Base-by-base conservation (phyloP, 169 alveolate genomes). In the Babesia divergens region DNA sequence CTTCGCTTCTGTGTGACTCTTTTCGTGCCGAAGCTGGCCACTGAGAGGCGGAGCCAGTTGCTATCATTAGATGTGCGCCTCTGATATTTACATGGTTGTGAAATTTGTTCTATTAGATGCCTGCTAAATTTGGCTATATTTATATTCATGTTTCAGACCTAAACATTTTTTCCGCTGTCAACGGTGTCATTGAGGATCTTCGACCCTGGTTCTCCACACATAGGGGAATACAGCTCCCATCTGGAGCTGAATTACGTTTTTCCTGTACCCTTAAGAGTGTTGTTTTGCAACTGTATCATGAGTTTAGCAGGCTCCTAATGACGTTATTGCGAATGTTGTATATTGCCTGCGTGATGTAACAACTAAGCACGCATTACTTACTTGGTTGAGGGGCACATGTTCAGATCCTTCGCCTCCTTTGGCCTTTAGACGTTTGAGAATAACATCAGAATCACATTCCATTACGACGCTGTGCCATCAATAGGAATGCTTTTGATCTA, bases 241-340 rank as follows among this genome's bases (percentile, higher is more conserved):
- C n/a, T n/a, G n/a, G n/a, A n/a, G n/a, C n/a, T n/a, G n/a, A n/a
- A n/a, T n/a, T n/a, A n/a, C n/a, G n/a, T n/a, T n/a, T n/a, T n/a
- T n/a, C n/a, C n/a, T n/a, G n/a, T n/a, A n/a, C n/a, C n/a, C n/a
- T n/a, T n/a, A n/a, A n/a, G n/a, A n/a, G n/a, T n/a, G n/a, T n/a
- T n/a, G n/a, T n/a, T n/a, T n/a, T n/a, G n/a, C n/a, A n/a, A n/a
- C n/a, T n/a, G n/a, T n/a, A n/a, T 77, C 50, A 77, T 22, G 86
- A 68, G 38, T 77, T 67, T 0, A 80, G 84, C 70, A 80, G 59
- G 31, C 60, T 69, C 67, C 71, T 60, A 43, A 80, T 80, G 16
- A 80, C 84, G 65, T 70, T 80, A 55, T 80, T 80, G 68, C 88
- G 67, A 24, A 70, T 65, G 60, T 68, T 80, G 65, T 80, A 64